A percentile compares a stretch with the other conserved stretches of the same genome.
Evolutionary conservation across 2,329 filamentous ascomycete species (phyloP).

Genomic region (Pestalotiopsis sp.): DNA sequence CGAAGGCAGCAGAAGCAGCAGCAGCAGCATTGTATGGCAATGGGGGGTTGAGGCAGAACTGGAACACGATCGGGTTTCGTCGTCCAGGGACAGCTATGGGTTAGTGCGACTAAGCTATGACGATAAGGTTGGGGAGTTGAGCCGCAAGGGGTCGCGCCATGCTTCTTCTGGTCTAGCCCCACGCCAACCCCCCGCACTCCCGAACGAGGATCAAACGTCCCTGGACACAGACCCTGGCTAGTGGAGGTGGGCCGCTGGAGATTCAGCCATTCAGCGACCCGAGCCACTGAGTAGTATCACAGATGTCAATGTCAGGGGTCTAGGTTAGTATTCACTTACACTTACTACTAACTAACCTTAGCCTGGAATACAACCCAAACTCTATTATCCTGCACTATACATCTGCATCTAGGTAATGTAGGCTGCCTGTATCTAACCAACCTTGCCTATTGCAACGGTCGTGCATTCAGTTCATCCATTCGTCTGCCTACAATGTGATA

Average conservation of each 20-base stretch:
- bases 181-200: conserved; percentile 15
- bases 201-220: conserved; percentile 25
- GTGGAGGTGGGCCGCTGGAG: background rate
- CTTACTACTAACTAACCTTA: too few species aligned
- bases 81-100: conserved; percentile 21
- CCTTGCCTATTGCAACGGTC: background rate
- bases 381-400: background rate
- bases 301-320: too few species aligned
- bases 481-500: background rate
- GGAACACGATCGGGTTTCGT: conserved; percentile 50
- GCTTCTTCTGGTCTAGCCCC: conserved; percentile 20
- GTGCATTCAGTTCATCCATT: background rate
- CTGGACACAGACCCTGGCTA: conserved; percentile 24
- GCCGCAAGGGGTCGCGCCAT: conserved; percentile 21
- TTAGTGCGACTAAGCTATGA: conserved; percentile 20
- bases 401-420: background rate
- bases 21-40: conserved; percentile 27
- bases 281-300: too few species aligned
- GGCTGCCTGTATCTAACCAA: background rate
- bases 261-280: too few species aligned
- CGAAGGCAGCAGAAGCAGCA: background rate
- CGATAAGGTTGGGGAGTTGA: conserved; percentile 28
- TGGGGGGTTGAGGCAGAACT: conserved; percentile 47
- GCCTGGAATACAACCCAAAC: background rate
- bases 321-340: too few species aligned